A percentile compares a stretch with the other conserved stretches of the same genome.
Evolutionary conservation across 805 yeast genomes (phyloP).

Genomic region (Candida rishiriensis): DNA sequence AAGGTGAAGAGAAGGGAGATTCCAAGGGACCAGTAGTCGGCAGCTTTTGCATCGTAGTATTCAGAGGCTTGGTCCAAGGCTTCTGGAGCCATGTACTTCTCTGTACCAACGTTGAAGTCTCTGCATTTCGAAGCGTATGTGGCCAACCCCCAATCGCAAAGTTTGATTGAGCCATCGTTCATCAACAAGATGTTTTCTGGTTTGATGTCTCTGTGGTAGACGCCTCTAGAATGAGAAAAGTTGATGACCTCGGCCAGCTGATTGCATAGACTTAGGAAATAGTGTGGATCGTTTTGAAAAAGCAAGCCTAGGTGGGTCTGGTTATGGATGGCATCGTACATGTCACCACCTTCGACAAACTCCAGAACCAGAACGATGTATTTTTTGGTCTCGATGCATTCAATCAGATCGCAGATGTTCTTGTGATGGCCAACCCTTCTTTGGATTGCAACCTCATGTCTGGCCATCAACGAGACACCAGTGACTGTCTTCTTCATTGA

Average conservation of each 20-base stretch:
- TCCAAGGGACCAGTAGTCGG: constrained; percentile 56
- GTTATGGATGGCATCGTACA: constrained; percentile 50
- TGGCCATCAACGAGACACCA: constrained; percentile 42
- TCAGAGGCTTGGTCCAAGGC: constrained; percentile 18
- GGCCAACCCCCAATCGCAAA: constrained; percentile 75
- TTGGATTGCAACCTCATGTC: constrained; percentile 49
- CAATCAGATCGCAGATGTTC: constrained; percentile 55
- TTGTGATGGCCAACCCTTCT: constrained; percentile 40
- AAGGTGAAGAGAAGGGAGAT: constrained; percentile 45
- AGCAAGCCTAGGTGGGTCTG: constrained; percentile 24
- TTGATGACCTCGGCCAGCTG: constrained; percentile 50
- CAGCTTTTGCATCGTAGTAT: constrained; percentile 38
- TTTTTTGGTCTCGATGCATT: constrained; percentile 50
- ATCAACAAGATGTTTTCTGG: constrained; percentile 66
- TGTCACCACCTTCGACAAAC: constrained; percentile 62
- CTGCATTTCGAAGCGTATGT: constrained; percentile 31
- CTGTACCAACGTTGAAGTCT: constrained; percentile 49
- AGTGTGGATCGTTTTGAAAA: constrained; percentile 22
- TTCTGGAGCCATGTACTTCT: constrained; percentile 58
- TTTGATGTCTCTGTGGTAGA: constrained; percentile 68
- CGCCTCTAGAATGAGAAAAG: constrained; percentile 52
- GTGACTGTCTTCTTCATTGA: constrained; percentile 43
- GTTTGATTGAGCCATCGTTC: constrained; percentile 47
- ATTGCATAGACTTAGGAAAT: constrained; percentile 31
- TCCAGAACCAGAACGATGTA: constrained; percentile 58